A percentile compares a stretch with the other conserved stretches of the same genome.
phyloP scores from a whole-genome alignment of 2,329 filamentous ascomycete species.

The Xylaria sp. region DNA sequence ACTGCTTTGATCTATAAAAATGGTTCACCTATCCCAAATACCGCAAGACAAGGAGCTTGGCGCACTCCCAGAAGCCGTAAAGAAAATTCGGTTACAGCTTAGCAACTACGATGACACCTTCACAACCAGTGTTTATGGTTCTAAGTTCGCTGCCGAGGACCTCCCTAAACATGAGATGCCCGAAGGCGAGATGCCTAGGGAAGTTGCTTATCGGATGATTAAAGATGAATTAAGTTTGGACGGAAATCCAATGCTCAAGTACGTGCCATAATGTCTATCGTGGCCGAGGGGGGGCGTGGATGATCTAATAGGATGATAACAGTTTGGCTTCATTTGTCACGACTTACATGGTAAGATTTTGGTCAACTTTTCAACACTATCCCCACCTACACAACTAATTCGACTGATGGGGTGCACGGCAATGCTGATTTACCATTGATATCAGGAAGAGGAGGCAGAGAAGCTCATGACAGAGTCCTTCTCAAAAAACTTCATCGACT shows the following conservation, averaged over 20 bases:
- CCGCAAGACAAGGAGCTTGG: slow-evolving; percentile 39
- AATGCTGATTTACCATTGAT: background rate
- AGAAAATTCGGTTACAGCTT: slow-evolving; percentile 55
- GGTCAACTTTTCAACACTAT: background rate
- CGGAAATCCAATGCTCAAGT: slow-evolving; percentile 88
- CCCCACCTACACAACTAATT: background rate
- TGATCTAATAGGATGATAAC: slow-evolving; percentile 14
- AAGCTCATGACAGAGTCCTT: slow-evolving; percentile 94
- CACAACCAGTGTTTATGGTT: slow-evolving; percentile 86
- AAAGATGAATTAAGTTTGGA: slow-evolving; percentile 92
- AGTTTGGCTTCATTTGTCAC: slow-evolving; percentile 93
- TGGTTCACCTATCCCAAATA: slow-evolving; percentile 59
- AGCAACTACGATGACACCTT: slow-evolving; percentile 61
- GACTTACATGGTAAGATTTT: slow-evolving; percentile 80
- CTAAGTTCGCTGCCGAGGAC: slow-evolving; percentile 79
- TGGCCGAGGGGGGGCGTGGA: background rate
- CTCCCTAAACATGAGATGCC: slow-evolving; percentile 87
- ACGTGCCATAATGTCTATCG: slow-evolving; percentile 36
- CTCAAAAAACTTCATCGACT: slow-evolving; percentile 94
- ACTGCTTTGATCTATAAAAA: slow-evolving; percentile 40
- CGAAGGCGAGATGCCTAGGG: slow-evolving; percentile 85
- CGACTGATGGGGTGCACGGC: background rate
- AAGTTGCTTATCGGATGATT: slow-evolving; percentile 96
- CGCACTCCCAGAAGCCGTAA: slow-evolving; percentile 44
- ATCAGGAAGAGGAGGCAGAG: slow-evolving; percentile 88